phyloP scores from a whole-genome alignment of 1,284 basidiomycete species.

The Ganoderma leucocontextum region DNA sequence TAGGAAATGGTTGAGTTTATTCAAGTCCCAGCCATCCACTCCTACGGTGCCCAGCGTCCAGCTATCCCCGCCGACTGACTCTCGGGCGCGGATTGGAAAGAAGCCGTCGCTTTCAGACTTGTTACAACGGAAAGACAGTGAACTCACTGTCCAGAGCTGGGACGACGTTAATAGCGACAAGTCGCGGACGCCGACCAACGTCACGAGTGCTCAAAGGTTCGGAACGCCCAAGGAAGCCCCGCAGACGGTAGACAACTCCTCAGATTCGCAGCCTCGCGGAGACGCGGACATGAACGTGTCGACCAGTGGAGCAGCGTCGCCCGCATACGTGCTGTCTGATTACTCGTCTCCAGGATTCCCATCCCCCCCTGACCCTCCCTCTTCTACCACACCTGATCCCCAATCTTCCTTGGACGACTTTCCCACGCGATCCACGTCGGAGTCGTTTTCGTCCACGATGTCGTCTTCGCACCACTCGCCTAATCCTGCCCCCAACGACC shows the following conservation, averaged over 20 bases:
- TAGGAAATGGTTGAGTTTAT: slow-evolving; percentile 76
- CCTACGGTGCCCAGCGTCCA: slow-evolving; percentile 49
- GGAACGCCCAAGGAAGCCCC: slow-evolving; percentile 35
- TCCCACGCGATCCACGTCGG: slow-evolving; percentile 56
- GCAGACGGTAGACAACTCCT: slow-evolving; percentile 20
- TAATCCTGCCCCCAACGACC: slow-evolving; percentile 38
- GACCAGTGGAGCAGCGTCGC: slow-evolving; percentile 34
- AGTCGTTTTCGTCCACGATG: slow-evolving; percentile 52
- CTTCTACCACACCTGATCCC: slow-evolving; percentile 77
- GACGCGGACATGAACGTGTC: slow-evolving; percentile 31
- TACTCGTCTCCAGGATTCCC: slow-evolving; percentile 47
- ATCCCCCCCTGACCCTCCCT: slow-evolving; percentile 64
- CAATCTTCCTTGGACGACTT: slow-evolving; percentile 71
- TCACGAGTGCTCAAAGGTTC: slow-evolving; percentile 49
- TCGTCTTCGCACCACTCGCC: slow-evolving; percentile 55
- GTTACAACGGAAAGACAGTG: slow-evolving; percentile 59
- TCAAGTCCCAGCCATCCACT: slow-evolving; percentile 51
- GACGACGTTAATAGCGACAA: slow-evolving; percentile 63
- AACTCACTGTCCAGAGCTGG: slow-evolving; percentile 62
- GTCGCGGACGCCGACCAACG: slow-evolving; percentile 55
- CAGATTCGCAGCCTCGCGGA: slow-evolving; percentile 22
- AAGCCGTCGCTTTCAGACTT: slow-evolving; percentile 74
- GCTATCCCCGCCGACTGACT: slow-evolving; percentile 41
- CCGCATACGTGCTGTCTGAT: slow-evolving; percentile 30
- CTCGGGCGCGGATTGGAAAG: slow-evolving; percentile 48